A percentile compares a stretch with the other conserved stretches of the same genome.
Evolutionary conservation across 805 yeast species (phyloP).

Genomic region (Lipomyces lipofer): DNA sequence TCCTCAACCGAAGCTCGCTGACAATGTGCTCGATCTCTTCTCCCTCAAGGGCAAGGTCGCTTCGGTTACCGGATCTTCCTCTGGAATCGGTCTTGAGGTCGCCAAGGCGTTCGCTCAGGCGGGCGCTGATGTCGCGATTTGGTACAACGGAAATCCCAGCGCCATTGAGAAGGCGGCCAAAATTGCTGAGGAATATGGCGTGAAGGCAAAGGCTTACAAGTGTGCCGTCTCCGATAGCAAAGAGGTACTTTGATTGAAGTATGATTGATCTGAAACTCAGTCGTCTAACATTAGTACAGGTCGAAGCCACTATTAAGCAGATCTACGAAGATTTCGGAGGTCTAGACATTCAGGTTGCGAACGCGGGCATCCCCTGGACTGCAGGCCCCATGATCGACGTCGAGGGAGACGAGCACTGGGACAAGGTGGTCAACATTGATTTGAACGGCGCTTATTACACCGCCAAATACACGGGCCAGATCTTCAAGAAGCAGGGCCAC

Average conservation of each 20-base stretch:
- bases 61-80: slow-evolving; percentile 53
- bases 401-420: slow-evolving; percentile 59
- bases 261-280: neutral
- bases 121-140: slow-evolving; percentile 78
- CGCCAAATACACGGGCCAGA: slow-evolving; percentile 71
- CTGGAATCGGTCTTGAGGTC: slow-evolving; percentile 55
- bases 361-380: slow-evolving; percentile 87
- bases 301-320: slow-evolving; percentile 50
- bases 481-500: slow-evolving; percentile 68
- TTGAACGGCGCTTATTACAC: slow-evolving; percentile 76
- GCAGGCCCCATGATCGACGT: slow-evolving; percentile 57
- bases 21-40: slow-evolving; percentile 64
- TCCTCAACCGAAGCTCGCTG: slow-evolving; percentile 53
- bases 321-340: slow-evolving; percentile 71
- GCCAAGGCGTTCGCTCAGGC: slow-evolving; percentile 51
- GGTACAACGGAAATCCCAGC: slow-evolving; percentile 59
- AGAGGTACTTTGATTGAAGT: slow-evolving; percentile 26
- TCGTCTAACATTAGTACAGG: slow-evolving; percentile 36
- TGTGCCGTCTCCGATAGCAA: slow-evolving; percentile 55
- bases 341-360: slow-evolving; percentile 82
- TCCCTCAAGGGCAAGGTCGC: slow-evolving; percentile 57
- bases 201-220: slow-evolving; percentile 63
- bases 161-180: slow-evolving; percentile 63
- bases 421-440: slow-evolving; percentile 70
- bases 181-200: slow-evolving; percentile 58